A percentile compares a stretch with the other conserved stretches of the same genome.
Evolutionary conservation across 2,329 filamentous ascomycete genomes (phyloP).

Genomic region (Ophiostoma sp.): DNA sequence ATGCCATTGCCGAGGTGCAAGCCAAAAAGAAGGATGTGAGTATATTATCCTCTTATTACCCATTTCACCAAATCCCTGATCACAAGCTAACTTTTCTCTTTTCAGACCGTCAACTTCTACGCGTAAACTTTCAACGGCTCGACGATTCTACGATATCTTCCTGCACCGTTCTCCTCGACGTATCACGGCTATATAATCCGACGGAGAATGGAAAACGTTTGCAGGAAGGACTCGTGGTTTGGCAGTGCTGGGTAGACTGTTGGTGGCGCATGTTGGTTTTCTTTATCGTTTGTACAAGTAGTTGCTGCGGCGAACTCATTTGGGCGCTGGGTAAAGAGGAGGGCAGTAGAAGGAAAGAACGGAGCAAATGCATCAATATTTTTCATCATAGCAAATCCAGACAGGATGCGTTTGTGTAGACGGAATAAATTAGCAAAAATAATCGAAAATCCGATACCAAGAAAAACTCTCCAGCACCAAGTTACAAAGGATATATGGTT

Average conservation of each 20-base stretch:
- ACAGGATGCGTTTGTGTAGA: background rate
- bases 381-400: background rate
- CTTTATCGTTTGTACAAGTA: slow-evolving; percentile 20
- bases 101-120: slow-evolving; percentile 59
- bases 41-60: slow-evolving; percentile 28
- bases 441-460: background rate
- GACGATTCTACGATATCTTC: background rate
- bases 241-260: background rate
- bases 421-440: no score
- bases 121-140: slow-evolving; percentile 41
- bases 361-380: slow-evolving; percentile 9
- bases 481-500: background rate
- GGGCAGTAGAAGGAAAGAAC: background rate
- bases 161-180: background rate
- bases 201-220: background rate
- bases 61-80: background rate
- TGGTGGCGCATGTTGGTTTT: background rate
- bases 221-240: background rate
- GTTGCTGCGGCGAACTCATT: background rate
- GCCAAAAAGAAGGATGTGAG: slow-evolving; percentile 88
- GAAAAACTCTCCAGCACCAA: no score
- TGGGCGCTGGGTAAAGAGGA: background rate
- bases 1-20: slow-evolving; percentile 95
- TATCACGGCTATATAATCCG: background rate
- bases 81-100: slow-evolving; percentile 32